Percentiles rank a stretch among this genome's conserved stretches.
Conservation (phyloP, 352 stramenopile species). For the Thraustochytrium sp. region DNA sequence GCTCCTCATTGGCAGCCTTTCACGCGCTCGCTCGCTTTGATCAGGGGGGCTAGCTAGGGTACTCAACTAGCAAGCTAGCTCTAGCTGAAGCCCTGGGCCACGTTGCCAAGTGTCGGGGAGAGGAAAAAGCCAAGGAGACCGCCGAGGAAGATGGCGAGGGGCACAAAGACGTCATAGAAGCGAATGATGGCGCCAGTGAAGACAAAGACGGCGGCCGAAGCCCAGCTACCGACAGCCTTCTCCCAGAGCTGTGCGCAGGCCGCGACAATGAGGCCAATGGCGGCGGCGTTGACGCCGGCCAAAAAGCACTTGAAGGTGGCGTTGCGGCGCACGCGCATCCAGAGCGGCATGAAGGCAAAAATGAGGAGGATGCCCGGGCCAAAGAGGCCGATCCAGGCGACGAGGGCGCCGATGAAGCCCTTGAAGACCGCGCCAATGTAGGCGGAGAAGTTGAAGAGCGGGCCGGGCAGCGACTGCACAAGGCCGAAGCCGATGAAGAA, state of each 20-base stretch:
- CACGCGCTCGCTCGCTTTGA: too few relatives aligned
- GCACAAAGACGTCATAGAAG: slow-evolving; percentile 44
- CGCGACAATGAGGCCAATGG: slow-evolving; percentile 39
- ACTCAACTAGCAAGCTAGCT: neutral
- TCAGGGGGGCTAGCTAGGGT: too few relatives aligned
- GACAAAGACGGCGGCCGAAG: neutral
- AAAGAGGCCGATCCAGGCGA: slow-evolving; percentile 79
- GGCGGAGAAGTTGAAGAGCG: slow-evolving; percentile 88
- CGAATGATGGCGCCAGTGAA: slow-evolving; percentile 35
- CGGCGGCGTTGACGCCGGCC: slow-evolving; percentile 41
- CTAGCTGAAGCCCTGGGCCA: slow-evolving; percentile 30
- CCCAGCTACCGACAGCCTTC: slow-evolving; percentile 18
- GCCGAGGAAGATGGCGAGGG: slow-evolving; percentile 24
- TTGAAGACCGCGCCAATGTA: slow-evolving; percentile 80
- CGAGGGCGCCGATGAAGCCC: slow-evolving; percentile 73
- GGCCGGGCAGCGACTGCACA: slow-evolving; percentile 81
- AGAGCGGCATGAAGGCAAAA: slow-evolving; percentile 83
- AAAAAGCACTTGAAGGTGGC: slow-evolving; percentile 63
- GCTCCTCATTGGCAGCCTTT: too few relatives aligned
- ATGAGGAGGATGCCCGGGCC: slow-evolving; percentile 80
- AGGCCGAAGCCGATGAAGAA: slow-evolving; percentile 87
- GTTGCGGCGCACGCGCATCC: slow-evolving; percentile 76
- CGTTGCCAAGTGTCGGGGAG: slow-evolving; percentile 10
- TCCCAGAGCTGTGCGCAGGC: slow-evolving; percentile 37
- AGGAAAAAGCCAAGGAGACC: slow-evolving; percentile 34